phyloP scores from a whole-genome alignment of 2,329 filamentous ascomycete genomes.

The Trematosphaeria pertusa region DNA sequence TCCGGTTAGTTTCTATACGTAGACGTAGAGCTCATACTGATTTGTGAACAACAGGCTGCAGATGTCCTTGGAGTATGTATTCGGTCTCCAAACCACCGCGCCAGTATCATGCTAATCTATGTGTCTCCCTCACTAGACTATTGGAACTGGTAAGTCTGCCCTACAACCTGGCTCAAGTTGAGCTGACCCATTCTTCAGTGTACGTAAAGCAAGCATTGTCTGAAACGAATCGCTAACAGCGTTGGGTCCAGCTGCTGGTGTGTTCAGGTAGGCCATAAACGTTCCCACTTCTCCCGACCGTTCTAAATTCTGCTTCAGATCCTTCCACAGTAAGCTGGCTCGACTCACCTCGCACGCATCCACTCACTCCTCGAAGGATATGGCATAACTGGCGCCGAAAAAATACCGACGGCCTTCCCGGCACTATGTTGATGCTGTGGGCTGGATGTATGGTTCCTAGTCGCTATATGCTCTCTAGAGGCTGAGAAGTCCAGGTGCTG shows the following conservation, averaged over 20 bases:
- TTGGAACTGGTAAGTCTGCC: conserved; percentile 44
- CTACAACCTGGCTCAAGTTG: neutral
- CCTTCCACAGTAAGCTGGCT: conserved; percentile 41
- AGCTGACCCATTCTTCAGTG: conserved; percentile 31
- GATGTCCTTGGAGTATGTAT: conserved; percentile 47
- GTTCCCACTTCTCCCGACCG: neutral
- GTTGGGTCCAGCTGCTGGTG: conserved; percentile 47
- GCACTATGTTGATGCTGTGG: conserved; percentile 69
- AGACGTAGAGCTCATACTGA: conserved; percentile 25
- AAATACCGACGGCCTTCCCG: conserved; percentile 67
- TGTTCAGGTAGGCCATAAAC: conserved; percentile 43
- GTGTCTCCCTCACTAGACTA: conserved; percentile 33
- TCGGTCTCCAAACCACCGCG: conserved; percentile 2
- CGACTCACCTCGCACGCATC: conserved; percentile 18
- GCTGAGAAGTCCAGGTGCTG: conserved; percentile 37
- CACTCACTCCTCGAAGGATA: conserved; percentile 50
- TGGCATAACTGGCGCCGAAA: conserved; percentile 69
- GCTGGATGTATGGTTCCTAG: conserved; percentile 57
- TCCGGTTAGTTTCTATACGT: conserved; percentile 27
- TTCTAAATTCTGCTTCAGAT: conserved; percentile 31
- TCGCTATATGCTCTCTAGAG: too few species aligned
- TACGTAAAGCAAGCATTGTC: conserved; percentile 13
- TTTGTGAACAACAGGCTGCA: conserved; percentile 41
- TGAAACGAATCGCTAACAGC: conserved; percentile 24
- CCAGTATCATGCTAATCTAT: conserved; percentile 23